phyloP scores from a whole-genome alignment of 139 green algal species.

The Coelastrella sp. region DNA sequence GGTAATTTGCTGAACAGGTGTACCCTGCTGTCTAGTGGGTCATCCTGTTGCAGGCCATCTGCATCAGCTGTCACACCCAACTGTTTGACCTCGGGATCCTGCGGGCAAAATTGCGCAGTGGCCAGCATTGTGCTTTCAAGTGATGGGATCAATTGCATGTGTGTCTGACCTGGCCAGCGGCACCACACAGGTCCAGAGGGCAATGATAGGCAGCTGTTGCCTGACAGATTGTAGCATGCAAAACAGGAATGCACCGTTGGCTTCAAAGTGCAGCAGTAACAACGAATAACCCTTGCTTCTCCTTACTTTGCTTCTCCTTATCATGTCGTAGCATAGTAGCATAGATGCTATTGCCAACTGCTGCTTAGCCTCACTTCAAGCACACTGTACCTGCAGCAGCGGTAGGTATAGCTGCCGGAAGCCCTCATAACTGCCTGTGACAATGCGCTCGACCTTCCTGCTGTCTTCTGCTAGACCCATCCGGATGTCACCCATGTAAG shows the following conservation, averaged over 20 bases:
- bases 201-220: too few species aligned
- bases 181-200: too few species aligned
- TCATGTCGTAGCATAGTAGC: background rate
- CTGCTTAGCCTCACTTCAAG: background rate
- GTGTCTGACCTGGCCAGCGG: too few species aligned
- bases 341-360: background rate
- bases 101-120: background rate
- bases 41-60: slow-evolving; percentile 24
- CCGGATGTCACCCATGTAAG: slow-evolving; percentile 90
- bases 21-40: background rate
- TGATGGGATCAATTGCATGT: background rate
- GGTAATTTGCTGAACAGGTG: slow-evolving; percentile 11
- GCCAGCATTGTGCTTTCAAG: background rate
- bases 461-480: slow-evolving; percentile 89
- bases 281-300: too few species aligned
- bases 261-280: too few species aligned
- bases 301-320: too few species aligned
- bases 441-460: slow-evolving; percentile 84
- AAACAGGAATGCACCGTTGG: too few species aligned
- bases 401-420: slow-evolving; percentile 62
- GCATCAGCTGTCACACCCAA: slow-evolving; percentile 14
- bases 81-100: background rate
- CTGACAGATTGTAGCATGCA: too few species aligned
- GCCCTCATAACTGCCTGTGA: slow-evolving; percentile 60
- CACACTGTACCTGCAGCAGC: slow-evolving; percentile 46